phyloP scores from a whole-genome alignment of 805 yeast species.

The Kazachstania africana region DNA sequence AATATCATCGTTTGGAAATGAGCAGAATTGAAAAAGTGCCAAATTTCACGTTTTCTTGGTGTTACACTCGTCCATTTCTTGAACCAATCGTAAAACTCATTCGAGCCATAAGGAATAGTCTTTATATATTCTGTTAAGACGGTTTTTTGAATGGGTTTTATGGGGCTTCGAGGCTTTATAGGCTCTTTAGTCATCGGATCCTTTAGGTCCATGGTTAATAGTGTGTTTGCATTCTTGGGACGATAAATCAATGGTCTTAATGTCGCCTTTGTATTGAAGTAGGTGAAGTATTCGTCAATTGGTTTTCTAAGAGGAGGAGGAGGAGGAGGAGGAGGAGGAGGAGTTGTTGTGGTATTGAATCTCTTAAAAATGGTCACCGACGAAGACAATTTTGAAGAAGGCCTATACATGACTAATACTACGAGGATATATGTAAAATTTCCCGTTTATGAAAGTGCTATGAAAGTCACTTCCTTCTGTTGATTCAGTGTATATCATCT shows the following conservation, averaged over 20 bases:
- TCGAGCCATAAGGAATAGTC: constrained; percentile 9
- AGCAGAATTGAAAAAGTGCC: constrained; percentile 14
- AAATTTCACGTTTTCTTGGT: constrained; percentile 15
- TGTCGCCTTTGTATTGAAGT: constrained; percentile 24
- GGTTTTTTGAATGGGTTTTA: constrained; percentile 19
- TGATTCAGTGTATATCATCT: too few relatives aligned
- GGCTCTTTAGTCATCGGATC: constrained; percentile 26
- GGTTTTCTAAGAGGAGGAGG: constrained; percentile 11
- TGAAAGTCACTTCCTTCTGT: too few relatives aligned
- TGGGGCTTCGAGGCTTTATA: constrained; percentile 25
- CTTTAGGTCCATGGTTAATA: constrained; percentile 30
- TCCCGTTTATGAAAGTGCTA: too few relatives aligned
- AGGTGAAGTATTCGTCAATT: constrained; percentile 25
- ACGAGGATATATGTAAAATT: too few relatives aligned
- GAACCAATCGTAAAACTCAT: constrained; percentile 16
- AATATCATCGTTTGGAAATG: constrained; percentile 18
- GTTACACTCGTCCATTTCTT: constrained; percentile 17
- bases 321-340: constrained; percentile 8
- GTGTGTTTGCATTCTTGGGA: constrained; percentile 28
- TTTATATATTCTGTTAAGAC: constrained; percentile 19
- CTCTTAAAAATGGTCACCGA: neutral
- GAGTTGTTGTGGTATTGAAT: constrained; percentile 2
- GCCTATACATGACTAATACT: too few relatives aligned
- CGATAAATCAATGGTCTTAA: constrained; percentile 31
- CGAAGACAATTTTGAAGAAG: neutral